Conservation (phyloP, 2,329 filamentous ascomycete species). For the Plenodomus lindquistii region DNA sequence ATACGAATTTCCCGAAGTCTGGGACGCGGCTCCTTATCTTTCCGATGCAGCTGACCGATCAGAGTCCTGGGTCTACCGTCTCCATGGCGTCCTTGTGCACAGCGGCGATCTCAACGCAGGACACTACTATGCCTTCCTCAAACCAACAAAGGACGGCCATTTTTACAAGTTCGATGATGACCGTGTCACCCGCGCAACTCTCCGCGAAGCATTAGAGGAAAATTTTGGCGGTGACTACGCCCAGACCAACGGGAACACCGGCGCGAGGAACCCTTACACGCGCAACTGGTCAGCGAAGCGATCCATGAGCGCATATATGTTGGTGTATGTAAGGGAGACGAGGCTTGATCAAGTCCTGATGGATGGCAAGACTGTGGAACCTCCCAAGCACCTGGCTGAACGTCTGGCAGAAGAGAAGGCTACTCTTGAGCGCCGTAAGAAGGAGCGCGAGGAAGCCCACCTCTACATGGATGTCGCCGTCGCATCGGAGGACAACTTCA, state of each 20-base stretch:
- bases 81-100: slow-evolving; percentile 94
- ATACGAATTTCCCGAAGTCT: slow-evolving; percentile 84
- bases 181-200: slow-evolving; percentile 90
- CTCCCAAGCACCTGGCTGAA: slow-evolving; percentile 77
- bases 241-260: slow-evolving; percentile 59
- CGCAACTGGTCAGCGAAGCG: slow-evolving; percentile 66
- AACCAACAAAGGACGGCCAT: slow-evolving; percentile 84
- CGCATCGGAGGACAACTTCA: slow-evolving; percentile 81
- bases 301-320: slow-evolving; percentile 93
- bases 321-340: slow-evolving; percentile 93
- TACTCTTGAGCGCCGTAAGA: slow-evolving; percentile 73
- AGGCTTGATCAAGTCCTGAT: slow-evolving; percentile 81
- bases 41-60: slow-evolving; percentile 83
- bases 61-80: slow-evolving; percentile 86
- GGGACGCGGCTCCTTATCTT: slow-evolving; percentile 85
- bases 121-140: slow-evolving; percentile 97
- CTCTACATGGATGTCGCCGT: slow-evolving; percentile 85
- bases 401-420: slow-evolving; percentile 82
- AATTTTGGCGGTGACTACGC: slow-evolving; percentile 92
- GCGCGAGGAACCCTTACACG: slow-evolving; percentile 67
- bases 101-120: slow-evolving; percentile 96
- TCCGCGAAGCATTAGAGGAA: slow-evolving; percentile 89
- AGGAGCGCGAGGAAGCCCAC: slow-evolving; percentile 92
- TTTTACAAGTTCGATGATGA: slow-evolving; percentile 99
- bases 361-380: slow-evolving; percentile 74